Conservation (phyloP, 148 eudicot genomes). For the Chenopodium quinoa region DNA sequence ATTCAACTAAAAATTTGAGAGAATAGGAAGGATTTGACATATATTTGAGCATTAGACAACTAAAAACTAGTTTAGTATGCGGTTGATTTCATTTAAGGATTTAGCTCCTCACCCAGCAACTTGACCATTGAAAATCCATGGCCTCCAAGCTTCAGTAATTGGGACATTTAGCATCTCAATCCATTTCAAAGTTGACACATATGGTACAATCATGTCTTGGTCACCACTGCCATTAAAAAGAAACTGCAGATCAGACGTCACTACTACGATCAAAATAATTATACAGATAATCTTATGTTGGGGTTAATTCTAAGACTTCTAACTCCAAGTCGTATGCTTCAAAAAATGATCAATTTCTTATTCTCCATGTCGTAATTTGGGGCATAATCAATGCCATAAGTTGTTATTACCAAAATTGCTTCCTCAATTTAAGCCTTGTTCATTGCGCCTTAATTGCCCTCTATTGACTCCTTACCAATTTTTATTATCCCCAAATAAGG, state of each 20-base stretch:
- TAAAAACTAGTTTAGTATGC: background rate
- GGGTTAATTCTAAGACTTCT: no score
- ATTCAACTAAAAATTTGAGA: background rate
- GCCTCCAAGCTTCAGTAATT: slow-evolving; percentile 28
- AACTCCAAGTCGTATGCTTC: no score
- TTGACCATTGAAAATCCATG: slow-evolving; percentile 36
- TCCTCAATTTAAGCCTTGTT: no score
- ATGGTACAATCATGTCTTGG: slow-evolving; percentile 32
- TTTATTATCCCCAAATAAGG: no score
- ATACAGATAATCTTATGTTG: no score
- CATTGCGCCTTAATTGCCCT: no score
- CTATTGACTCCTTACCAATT: no score
- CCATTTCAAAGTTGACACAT: slow-evolving; percentile 36
- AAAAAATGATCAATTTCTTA: no score
- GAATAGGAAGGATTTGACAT: background rate
- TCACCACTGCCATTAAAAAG: slow-evolving; percentile 32
- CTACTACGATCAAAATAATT: background rate
- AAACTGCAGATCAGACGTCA: background rate
- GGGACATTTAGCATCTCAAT: slow-evolving; percentile 23
- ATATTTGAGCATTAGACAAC: background rate
- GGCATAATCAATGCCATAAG: no score
- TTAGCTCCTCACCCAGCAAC: slow-evolving; percentile 25
- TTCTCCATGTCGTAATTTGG: no score
- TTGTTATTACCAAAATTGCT: no score
- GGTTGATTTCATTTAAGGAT: background rate